Evolutionary conservation across 2,329 filamentous ascomycete genomes (phyloP).

Genomic region (Tolypocladium tundrense): DNA sequence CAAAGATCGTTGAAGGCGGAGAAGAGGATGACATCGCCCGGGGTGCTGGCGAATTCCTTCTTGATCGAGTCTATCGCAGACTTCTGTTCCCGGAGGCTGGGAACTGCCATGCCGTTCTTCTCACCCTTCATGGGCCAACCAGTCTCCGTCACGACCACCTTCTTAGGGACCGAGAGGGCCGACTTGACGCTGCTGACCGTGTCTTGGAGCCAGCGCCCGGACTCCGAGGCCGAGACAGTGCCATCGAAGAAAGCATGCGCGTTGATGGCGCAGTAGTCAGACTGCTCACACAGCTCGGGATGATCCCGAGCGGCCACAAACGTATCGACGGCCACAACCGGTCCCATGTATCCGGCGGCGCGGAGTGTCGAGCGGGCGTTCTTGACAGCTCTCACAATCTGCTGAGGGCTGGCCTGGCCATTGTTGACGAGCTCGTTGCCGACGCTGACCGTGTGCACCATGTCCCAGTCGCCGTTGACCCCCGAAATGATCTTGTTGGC

Average conservation of each 20-base stretch:
- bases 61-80: conserved; percentile 57
- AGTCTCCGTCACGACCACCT: conserved; percentile 67
- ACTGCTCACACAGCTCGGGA: conserved; percentile 58
- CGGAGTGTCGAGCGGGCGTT: conserved; percentile 48
- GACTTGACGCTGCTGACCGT: conserved; percentile 37
- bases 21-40: conserved; percentile 56
- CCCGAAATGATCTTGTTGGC: conserved; percentile 51
- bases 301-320: conserved; percentile 57
- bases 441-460: conserved; percentile 61
- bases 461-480: conserved; percentile 53
- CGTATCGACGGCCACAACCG: conserved; percentile 73
- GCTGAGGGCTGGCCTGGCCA: conserved; percentile 37
- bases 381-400: conserved; percentile 48
- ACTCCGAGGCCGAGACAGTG: conserved; percentile 44
- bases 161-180: conserved; percentile 38
- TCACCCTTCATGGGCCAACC: conserved; percentile 70
- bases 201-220: conserved; percentile 56
- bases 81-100: conserved; percentile 55
- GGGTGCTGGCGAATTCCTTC: conserved; percentile 40
- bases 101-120: conserved; percentile 58
- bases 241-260: conserved; percentile 76
- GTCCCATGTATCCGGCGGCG: conserved; percentile 55
- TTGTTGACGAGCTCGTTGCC: conserved; percentile 75
- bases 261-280: conserved; percentile 75
- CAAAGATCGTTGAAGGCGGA: conserved; percentile 71